phyloP scores from a whole-genome alignment of 306 rosid species.

The Lupinus albus region DNA sequence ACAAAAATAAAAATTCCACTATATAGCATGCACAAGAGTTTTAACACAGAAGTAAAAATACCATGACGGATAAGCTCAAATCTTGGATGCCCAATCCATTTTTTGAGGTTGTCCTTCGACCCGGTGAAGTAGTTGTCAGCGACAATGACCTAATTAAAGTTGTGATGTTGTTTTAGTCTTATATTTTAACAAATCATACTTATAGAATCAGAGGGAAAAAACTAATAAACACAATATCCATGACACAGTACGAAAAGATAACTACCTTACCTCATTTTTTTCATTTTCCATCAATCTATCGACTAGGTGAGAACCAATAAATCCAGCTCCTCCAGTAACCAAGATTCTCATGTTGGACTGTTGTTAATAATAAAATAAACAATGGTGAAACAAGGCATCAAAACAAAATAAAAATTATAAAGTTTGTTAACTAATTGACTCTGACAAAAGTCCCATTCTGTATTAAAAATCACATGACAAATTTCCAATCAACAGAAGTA shows the following conservation, averaged over 20 bases:
- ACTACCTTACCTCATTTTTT: conserved; percentile 61
- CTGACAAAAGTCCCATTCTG: not conserved
- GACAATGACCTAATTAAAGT: conserved; percentile 72
- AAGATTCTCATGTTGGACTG: conserved; percentile 78
- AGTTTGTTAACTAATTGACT: not conserved
- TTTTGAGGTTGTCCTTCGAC: conserved; percentile 83
- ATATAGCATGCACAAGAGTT: not conserved
- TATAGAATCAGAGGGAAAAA: too few species aligned
- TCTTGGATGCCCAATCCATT: conserved; percentile 97
- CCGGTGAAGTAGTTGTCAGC: conserved; percentile 97
- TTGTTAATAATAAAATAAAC: not conserved
- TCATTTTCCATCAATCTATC: conserved; percentile 75
- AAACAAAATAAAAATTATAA: not conserved
- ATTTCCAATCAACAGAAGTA: conserved; percentile 23
- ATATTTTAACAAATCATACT: too few species aligned
- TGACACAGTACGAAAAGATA: too few species aligned
- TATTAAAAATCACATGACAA: conserved; percentile 15
- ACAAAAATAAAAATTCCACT: not conserved
- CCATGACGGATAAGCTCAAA: conserved; percentile 98
- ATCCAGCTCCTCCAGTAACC: conserved; percentile 81
- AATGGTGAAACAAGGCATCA: not conserved
- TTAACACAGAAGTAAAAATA: conserved; percentile 43
- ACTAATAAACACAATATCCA: too few species aligned
- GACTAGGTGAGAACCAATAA: conserved; percentile 78
- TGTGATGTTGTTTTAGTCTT: not conserved